Percentiles rank a stretch among this genome's conserved stretches.
These are phyloP conservation scores for Cladosporium sp. DNA, from an alignment of 2,329 filamentous ascomycete genomes.

Conservation along the genomic window DNA sequence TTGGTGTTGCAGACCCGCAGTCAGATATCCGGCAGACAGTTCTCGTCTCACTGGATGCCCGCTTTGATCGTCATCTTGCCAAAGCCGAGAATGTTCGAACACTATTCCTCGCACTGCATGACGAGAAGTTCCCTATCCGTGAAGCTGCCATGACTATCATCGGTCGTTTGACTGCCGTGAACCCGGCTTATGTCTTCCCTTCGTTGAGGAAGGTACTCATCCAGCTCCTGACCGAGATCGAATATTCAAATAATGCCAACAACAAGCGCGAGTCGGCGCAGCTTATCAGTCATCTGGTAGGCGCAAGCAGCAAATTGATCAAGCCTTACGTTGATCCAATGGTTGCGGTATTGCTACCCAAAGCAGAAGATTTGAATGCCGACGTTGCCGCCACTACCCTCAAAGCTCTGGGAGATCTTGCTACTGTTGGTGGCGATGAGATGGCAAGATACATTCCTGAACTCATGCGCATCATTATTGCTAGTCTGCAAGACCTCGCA, in stretches of 20 bases:
- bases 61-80: conserved; percentile 93
- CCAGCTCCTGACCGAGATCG: conserved; percentile 91
- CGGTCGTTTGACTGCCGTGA: conserved; percentile 81
- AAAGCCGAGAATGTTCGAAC: conserved; percentile 97
- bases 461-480: conserved; percentile 92
- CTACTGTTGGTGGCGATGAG: conserved; percentile 86
- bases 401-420: conserved; percentile 88
- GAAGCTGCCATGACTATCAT: conserved; percentile 96
- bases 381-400: conserved; percentile 93
- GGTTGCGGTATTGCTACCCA: conserved; percentile 88
- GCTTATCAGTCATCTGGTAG: conserved; percentile 84
- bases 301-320: conserved; percentile 87
- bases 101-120: conserved; percentile 90
- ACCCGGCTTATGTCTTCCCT: conserved; percentile 96
- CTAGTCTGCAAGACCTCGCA: conserved; percentile 88
- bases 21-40: conserved; percentile 85
- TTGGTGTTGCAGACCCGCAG: conserved; percentile 86
- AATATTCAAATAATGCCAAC: conserved; percentile 87
- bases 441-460: conserved; percentile 89
- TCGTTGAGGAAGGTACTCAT: conserved; percentile 91
- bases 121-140: conserved; percentile 86
- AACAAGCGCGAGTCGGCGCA: conserved; percentile 97
- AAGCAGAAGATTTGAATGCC: conserved; percentile 77
- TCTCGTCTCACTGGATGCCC: conserved; percentile 79
- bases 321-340: conserved; percentile 97